Percentiles rank a stretch among this genome's conserved stretches.
Conservation (phyloP, 2,329 filamentous ascomycete species). For the Fusarium sp. region DNA sequence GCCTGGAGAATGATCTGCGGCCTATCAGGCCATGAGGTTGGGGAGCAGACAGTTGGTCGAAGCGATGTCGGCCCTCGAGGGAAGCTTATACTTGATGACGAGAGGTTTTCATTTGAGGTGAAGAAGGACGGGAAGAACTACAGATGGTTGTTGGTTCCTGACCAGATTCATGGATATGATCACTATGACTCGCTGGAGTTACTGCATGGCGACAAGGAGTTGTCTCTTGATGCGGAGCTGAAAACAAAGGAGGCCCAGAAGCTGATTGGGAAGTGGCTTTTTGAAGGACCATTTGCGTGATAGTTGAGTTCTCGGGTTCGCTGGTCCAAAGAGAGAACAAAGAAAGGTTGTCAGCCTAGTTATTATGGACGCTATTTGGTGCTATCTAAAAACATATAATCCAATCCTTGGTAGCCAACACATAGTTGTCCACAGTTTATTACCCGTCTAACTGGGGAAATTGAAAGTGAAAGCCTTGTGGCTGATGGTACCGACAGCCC, state of each 20-base stretch:
- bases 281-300: conserved; percentile 47
- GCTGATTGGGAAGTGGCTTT: conserved; percentile 25
- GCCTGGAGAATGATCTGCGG: conserved; percentile 24
- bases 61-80: neutral
- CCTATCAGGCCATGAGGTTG: neutral
- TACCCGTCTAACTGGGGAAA: neutral
- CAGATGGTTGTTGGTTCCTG: conserved; percentile 29
- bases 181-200: conserved; percentile 9
- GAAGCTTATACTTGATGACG: conserved; percentile 21
- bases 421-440: too few species aligned
- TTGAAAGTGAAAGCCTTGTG: conserved; percentile 33
- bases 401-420: too few species aligned
- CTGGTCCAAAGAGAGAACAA: too few species aligned
- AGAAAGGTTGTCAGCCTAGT: too few species aligned
- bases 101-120: conserved; percentile 22
- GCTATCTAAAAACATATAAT: too few species aligned
- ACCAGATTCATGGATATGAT: conserved; percentile 31
- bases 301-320: neutral
- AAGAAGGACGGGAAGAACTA: conserved; percentile 2
- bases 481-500: conserved; percentile 26
- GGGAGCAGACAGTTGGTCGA: conserved; percentile 8
- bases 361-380: too few species aligned
- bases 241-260: conserved; percentile 24
- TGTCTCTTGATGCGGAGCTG: conserved; percentile 8
- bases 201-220: conserved; percentile 15